phyloP scores from a whole-genome alignment of 768 basidiomycete species.

The Leccinum rimulosum region DNA sequence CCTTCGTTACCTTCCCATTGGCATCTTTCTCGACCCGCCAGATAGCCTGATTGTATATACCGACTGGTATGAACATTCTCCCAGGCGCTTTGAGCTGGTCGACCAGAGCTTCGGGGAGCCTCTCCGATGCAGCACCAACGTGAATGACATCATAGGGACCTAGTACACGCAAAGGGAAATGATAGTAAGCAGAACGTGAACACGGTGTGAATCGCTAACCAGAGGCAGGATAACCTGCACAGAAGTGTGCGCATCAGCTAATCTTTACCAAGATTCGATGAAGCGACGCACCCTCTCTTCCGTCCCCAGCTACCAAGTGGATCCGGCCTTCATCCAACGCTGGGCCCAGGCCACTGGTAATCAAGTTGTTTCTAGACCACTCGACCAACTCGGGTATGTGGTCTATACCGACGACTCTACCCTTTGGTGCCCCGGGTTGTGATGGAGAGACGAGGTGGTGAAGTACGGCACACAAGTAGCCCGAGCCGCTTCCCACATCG shows the following conservation, averaged over 20 bases:
- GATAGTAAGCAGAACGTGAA: neutral
- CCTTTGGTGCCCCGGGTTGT: conserved; percentile 26
- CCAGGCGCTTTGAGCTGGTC: conserved; percentile 77
- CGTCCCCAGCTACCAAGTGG: conserved; percentile 72
- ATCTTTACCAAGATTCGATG: neutral
- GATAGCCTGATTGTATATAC: conserved; percentile 56
- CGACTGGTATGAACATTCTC: conserved; percentile 92
- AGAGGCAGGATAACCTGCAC: conserved; percentile 35
- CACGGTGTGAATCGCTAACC: conserved; percentile 25
- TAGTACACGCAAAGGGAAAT: conserved; percentile 19
- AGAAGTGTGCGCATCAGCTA: neutral
- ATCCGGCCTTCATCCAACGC: conserved; percentile 57
- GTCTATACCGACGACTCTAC: conserved; percentile 85
- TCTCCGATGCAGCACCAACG: conserved; percentile 89
- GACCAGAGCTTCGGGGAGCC: conserved; percentile 64
- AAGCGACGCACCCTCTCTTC: conserved; percentile 56
- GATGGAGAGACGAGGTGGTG: conserved; percentile 59
- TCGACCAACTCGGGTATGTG: conserved; percentile 80
- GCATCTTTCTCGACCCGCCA: conserved; percentile 78
- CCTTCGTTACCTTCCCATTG: conserved; percentile 61
- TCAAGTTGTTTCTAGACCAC: conserved; percentile 67
- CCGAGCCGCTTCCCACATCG: conserved; percentile 88
- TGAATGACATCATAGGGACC: conserved; percentile 85
- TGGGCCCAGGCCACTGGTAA: conserved; percentile 56
- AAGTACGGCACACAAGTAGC: conserved; percentile 81